phyloP scores from a whole-genome alignment of 805 yeast genomes.

The Saccharomycopsis sp. region DNA sequence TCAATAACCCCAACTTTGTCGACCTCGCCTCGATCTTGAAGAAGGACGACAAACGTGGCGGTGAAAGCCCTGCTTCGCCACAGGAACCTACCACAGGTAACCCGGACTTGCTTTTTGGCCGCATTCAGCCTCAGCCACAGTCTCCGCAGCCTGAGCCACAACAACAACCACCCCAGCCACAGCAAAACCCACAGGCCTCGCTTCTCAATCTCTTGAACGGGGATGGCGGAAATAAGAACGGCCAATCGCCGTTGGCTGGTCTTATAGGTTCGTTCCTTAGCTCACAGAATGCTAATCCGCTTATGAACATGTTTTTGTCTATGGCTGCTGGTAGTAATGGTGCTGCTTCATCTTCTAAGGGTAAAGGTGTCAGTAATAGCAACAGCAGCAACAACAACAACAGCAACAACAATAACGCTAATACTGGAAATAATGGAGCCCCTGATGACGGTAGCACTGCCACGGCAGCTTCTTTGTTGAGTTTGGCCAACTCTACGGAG shows the following conservation, averaged over 20 bases:
- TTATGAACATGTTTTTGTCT: background rate
- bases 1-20: background rate
- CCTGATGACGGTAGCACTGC: background rate
- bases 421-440: background rate
- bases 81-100: background rate
- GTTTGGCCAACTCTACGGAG: conserved; percentile 17
- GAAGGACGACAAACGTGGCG: background rate
- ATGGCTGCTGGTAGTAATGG: background rate
- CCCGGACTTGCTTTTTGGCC: background rate
- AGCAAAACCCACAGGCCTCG: background rate
- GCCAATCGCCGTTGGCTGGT: background rate
- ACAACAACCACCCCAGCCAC: background rate
- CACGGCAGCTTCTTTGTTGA: conserved; percentile 16
- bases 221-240: background rate
- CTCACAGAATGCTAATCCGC: background rate
- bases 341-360: background rate
- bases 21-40: background rate
- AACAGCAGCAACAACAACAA: background rate
- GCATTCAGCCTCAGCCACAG: background rate
- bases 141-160: too few species aligned
- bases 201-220: background rate
- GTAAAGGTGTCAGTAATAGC: background rate
- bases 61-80: background rate
- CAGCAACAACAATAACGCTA: background rate
- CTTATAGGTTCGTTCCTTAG: background rate